Evolutionary conservation across 768 basidiomycete species (phyloP), one percentile per base, ranked within the genome.

Genomic region (Trametes elegans): DNA sequence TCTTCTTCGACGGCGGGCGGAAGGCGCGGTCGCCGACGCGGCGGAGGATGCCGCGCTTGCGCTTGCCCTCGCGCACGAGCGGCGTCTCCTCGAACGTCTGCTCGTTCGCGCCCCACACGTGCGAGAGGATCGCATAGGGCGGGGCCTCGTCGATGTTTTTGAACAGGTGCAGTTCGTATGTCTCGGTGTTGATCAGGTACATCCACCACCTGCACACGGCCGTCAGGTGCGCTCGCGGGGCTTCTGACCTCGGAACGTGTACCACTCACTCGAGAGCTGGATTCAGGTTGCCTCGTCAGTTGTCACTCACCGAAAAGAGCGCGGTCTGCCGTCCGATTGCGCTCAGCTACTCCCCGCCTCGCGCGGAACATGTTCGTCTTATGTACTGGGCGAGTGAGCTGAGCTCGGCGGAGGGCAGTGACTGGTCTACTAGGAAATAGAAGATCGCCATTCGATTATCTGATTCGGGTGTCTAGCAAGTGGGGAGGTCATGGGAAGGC

Each of bases 111-210:
- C 38, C 38, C 56, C 56, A 57, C 29, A 57, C 56, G 39, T 57
- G 56, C 4, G 56, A 57, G 36, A 57, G 56, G 11, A 47, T 45
- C 10, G 56, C 56, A 18, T 57, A 57, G 31, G 49, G 41, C 8
- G 50, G 50, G 32, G 35, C 16, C 29, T 43, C 26, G 19, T 21
- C 11, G 39, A 13, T n/a, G 23, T 52, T 35, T 19, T 43, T 24
- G 40, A 52, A 52, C 0, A 6, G 40, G 31, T 52, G 50, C 31
- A 43, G 21, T 23, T 26, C 18, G 11, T 26, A 26, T 7, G 40
- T 52, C 16, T 31, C 18, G 23, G 50, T 52, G 41, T 52, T 43
- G 31, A 52, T 19, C n/a, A 52, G 31, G 27, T 52, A 52, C 50
- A 52, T 52, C 3, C 1, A 42, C 7, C 5, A 19, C 35, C 27